Conservation (phyloP, 805 yeast species). For the Wickerhamiella slavikovae region DNA sequence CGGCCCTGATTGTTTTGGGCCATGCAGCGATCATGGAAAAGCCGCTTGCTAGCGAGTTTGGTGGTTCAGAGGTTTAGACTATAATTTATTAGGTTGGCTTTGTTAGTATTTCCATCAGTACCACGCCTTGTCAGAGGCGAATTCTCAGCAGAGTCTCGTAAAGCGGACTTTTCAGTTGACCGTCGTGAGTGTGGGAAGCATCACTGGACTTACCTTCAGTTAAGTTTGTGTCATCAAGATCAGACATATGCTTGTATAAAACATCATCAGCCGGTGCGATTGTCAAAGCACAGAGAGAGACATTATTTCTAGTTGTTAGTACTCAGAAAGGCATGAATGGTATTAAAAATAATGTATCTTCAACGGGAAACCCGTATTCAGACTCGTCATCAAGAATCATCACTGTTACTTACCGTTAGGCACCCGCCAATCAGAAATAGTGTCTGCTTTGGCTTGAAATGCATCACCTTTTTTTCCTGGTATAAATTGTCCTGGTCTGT, state of each 20-base stretch:
- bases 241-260: slow-evolving; percentile 98
- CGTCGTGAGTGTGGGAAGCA: slow-evolving; percentile 52
- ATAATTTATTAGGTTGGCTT: background rate
- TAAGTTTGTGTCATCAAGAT: slow-evolving; percentile 41
- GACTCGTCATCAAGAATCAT: slow-evolving; percentile 94
- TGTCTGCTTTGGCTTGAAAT: no score
- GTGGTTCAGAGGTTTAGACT: slow-evolving; percentile 25
- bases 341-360: slow-evolving; percentile 51
- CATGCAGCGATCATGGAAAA: slow-evolving; percentile 89
- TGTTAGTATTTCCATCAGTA: slow-evolving; percentile 15
- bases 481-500: slow-evolving; percentile 5
- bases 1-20: slow-evolving; percentile 52
- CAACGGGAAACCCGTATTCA: slow-evolving; percentile 89
- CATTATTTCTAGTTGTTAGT: slow-evolving; percentile 8
- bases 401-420: slow-evolving; percentile 21
- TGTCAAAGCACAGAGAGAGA: slow-evolving; percentile 1
- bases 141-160: slow-evolving; percentile 47
- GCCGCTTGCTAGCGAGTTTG: slow-evolving; percentile 87
- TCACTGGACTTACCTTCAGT: slow-evolving; percentile 34
- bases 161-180: slow-evolving; percentile 36
- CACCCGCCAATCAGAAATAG: no score
- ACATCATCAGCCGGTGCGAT: slow-evolving; percentile 31
- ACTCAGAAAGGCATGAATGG: slow-evolving; percentile 95
- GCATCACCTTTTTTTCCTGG: no score
- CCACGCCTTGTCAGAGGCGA: slow-evolving; percentile 82